Evolutionary conservation across 106 monocot species (phyloP).

Genomic region (Iris macrosiphon): DNA sequence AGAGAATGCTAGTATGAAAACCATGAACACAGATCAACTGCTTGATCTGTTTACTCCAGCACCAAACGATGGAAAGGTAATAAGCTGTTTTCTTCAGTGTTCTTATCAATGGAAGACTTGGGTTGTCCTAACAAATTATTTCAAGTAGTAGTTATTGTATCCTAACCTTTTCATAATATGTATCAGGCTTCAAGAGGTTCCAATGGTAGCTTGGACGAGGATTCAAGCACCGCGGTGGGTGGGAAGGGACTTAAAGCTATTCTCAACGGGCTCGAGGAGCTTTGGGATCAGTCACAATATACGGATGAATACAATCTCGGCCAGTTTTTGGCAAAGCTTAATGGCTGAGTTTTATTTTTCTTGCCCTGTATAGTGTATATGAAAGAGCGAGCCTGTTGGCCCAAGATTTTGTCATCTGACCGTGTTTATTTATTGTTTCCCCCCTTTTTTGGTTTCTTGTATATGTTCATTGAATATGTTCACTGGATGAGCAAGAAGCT

Average conservation of each 20-base stretch:
- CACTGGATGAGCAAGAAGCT: slow-evolving; percentile 13
- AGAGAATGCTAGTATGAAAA: slow-evolving; percentile 86
- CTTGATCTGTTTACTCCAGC: slow-evolving; percentile 84
- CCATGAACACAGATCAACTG: slow-evolving; percentile 96
- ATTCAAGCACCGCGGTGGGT: slow-evolving; percentile 21
- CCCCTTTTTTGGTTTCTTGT: slow-evolving; percentile 8
- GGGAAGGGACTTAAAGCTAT: slow-evolving; percentile 74
- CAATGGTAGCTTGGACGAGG: slow-evolving; percentile 21
- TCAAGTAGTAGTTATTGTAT: too few species aligned
- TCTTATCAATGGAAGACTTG: neutral
- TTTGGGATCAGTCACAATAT: slow-evolving; percentile 95
- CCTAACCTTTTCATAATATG: too few species aligned
- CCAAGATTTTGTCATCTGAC: slow-evolving; percentile 38
- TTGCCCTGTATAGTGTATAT: slow-evolving; percentile 44
- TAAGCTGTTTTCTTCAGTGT: neutral
- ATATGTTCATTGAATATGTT: slow-evolving; percentile 12
- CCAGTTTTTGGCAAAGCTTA: slow-evolving; percentile 69
- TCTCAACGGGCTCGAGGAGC: slow-evolving; percentile 67
- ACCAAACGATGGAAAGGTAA: slow-evolving; percentile 48
- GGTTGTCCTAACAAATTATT: too few species aligned
- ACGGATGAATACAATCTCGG: slow-evolving; percentile 72
- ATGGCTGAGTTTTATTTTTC: slow-evolving; percentile 28
- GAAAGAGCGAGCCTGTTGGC: slow-evolving; percentile 8
- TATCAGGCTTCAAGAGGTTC: slow-evolving; percentile 41
- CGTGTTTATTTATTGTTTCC: neutral